Evolutionary conservation across 495 filamentous ascomycete genomes (phyloP).

Genomic region (Bacidia rubella): DNA sequence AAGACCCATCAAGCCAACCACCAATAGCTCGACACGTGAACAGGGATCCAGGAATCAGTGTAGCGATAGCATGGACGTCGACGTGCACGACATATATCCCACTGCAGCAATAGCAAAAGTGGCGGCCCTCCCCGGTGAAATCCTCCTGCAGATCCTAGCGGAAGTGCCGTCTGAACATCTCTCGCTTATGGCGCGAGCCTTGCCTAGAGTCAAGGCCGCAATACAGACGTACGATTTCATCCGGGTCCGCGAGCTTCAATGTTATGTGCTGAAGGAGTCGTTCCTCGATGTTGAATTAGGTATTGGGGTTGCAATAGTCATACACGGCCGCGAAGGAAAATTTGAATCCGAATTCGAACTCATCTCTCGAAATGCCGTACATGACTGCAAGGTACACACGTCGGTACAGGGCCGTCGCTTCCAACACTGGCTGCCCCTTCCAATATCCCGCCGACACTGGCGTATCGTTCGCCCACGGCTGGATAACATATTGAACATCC

Average conservation of each 20-base stretch:
- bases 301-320: conserved; percentile 27
- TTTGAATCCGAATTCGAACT: conserved; percentile 37
- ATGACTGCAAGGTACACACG: conserved; percentile 18
- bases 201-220: conserved; percentile 24
- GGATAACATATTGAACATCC: conserved; percentile 8
- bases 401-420: conserved; percentile 32
- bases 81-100: neutral
- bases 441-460: conserved; percentile 36
- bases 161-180: conserved; percentile 28
- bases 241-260: conserved; percentile 34
- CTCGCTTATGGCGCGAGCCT: conserved; percentile 26
- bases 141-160: conserved; percentile 27
- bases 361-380: conserved; percentile 29
- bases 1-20: neutral
- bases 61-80: neutral
- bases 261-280: conserved; percentile 35
- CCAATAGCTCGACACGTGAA: neutral
- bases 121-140: conserved; percentile 25
- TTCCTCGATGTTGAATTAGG: conserved; percentile 29
- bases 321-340: neutral
- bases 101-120: neutral
- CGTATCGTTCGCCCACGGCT: conserved; percentile 20
- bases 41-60: no score
- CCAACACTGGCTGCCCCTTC: conserved; percentile 33
- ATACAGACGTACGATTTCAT: conserved; percentile 30